Percentiles rank a stretch among this genome's conserved stretches.
phyloP scores from a whole-genome alignment of 805 yeast genomes.

The Zygosaccharomyces rouxii region DNA sequence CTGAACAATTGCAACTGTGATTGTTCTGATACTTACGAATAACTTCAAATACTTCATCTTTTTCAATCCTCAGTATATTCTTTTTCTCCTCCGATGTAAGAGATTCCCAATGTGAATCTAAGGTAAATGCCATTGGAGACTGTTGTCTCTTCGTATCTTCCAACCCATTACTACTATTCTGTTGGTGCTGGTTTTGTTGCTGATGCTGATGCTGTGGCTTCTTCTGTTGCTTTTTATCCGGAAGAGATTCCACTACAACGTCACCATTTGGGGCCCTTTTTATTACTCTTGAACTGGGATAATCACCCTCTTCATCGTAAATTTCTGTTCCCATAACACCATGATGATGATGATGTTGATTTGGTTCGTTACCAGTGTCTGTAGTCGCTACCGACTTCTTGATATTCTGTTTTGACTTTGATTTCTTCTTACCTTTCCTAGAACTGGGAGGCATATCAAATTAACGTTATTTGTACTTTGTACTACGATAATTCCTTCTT shows the following conservation, averaged over 20 bases:
- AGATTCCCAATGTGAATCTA: slow-evolving; percentile 55
- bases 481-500: background rate
- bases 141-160: slow-evolving; percentile 1
- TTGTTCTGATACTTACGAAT: slow-evolving; percentile 55
- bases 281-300: slow-evolving; percentile 68
- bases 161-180: slow-evolving; percentile 8
- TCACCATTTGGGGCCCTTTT: slow-evolving; percentile 72
- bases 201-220: background rate
- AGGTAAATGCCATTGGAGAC: slow-evolving; percentile 22
- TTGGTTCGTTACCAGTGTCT: background rate
- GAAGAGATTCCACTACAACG: slow-evolving; percentile 56
- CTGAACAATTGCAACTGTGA: slow-evolving; percentile 60
- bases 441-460: slow-evolving; percentile 26
- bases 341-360: background rate
- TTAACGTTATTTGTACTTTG: background rate
- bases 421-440: slow-evolving; percentile 29
- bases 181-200: background rate
- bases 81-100: slow-evolving; percentile 57
- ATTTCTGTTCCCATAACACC: slow-evolving; percentile 40
- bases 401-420: slow-evolving; percentile 21
- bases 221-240: slow-evolving; percentile 6
- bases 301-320: slow-evolving; percentile 55
- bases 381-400: slow-evolving; percentile 10
- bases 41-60: slow-evolving; percentile 60
- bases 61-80: slow-evolving; percentile 60